Conservation (phyloP, 768 basidiomycete species). For the Kwoniella botswanensis region DNA sequence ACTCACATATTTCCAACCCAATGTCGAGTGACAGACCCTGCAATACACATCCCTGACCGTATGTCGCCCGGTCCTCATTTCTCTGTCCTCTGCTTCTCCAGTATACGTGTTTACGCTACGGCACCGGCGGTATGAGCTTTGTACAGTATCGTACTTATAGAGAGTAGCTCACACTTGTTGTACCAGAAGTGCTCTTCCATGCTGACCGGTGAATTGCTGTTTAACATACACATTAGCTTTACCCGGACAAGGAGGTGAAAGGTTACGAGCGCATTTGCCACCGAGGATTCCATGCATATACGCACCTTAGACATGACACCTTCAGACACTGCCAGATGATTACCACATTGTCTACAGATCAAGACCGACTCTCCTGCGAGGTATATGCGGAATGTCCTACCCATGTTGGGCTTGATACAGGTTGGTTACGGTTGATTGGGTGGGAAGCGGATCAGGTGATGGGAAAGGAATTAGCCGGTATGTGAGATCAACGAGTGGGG, state of each 20-base stretch:
- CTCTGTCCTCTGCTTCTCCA: slow-evolving; percentile 85
- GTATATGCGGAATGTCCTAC: slow-evolving; percentile 51
- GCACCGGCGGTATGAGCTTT: slow-evolving; percentile 14
- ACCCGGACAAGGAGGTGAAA: not conserved
- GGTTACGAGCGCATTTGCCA: slow-evolving; percentile 10
- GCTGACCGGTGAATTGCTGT: slow-evolving; percentile 95
- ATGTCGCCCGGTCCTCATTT: slow-evolving; percentile 97
- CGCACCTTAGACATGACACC: slow-evolving; percentile 49
- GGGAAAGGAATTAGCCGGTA: not conserved
- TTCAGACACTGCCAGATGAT: slow-evolving; percentile 53
- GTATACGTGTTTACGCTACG: slow-evolving; percentile 85
- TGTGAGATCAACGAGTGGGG: no score
- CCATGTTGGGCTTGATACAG: slow-evolving; percentile 36
- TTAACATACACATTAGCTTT: slow-evolving; percentile 20
- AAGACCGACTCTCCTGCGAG: slow-evolving; percentile 54
- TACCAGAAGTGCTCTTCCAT: slow-evolving; percentile 93
- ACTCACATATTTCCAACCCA: slow-evolving; percentile 98
- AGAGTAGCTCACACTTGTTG: slow-evolving; percentile 77
- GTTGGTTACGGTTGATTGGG: not conserved
- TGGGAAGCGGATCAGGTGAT: not conserved
- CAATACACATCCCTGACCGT: slow-evolving; percentile 96
- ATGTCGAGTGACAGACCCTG: slow-evolving; percentile 78
- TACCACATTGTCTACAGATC: slow-evolving; percentile 52
- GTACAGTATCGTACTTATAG: not conserved
- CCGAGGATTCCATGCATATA: slow-evolving; percentile 1